Base-by-base conservation (phyloP, 768 basidiomycete species). In the Sarcodon aspratus region DNA sequence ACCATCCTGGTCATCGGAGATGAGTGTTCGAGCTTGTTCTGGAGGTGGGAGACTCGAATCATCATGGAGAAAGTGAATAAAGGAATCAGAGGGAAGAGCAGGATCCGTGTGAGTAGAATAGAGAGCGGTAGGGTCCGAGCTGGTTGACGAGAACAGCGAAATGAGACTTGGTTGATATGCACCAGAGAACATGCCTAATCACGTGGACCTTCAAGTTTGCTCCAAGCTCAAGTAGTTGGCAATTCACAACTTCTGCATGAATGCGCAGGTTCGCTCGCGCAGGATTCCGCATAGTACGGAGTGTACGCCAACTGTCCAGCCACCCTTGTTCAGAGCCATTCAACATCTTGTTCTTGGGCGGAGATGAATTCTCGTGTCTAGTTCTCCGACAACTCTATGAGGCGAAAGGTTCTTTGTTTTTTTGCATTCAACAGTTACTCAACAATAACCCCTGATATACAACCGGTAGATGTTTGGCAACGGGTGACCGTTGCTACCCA, bases 271-370 rank as follows among this genome's bases (percentile, higher is more conserved):
- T 42, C 40, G 7, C 13, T 13, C 40, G 13, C 40, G 52, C 35
- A 17, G 33, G 48, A 37, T 18, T 13, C 18, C 48, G 40, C 18
- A 57, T 49, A 9, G 44, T 32, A 6, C 40, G 27, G 5, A 15
- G 40, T 56, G 21, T 27, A 27, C 55, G 11, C 51, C 9, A 27
- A 9, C 13, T 42, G 40, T 17, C 40, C 17, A 35, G 53, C 31
- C 11, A 51, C 36, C 18, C 49, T 17, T 52, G 36, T 31, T 36
- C 33, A 17, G 60, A 67, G 17, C 68, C 69, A 5, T 84, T 89
- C 60, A 75, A 79, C n/a, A 75, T 96, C 37, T 72, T 96, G 6
- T 95, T 90, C 63, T 77, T 90, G 60, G 93, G 93, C 46, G 84
- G 89, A 13, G 92, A 94, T 61, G 77, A 81, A 57, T 95, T 95